phyloP scores from a whole-genome alignment of 768 basidiomycete genomes.

The Tulasnella sp. region DNA sequence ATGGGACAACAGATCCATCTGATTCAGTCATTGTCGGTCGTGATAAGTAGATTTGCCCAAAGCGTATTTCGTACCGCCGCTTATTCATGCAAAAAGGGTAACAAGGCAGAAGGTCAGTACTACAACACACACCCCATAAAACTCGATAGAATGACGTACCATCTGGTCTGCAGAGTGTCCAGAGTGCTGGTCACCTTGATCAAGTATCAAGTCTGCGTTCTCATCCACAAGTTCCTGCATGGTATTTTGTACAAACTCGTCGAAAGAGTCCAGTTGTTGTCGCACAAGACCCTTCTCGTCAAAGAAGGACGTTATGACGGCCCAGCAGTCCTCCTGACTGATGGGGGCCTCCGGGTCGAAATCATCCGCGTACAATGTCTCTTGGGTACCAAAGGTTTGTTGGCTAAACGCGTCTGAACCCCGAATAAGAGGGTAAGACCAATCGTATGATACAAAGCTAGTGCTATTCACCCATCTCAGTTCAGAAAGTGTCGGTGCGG shows the following conservation, averaged over 20 bases:
- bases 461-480: slow-evolving; percentile 5
- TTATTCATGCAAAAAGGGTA: slow-evolving; percentile 26
- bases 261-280: slow-evolving; percentile 95
- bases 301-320: slow-evolving; percentile 92
- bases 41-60: slow-evolving; percentile 95
- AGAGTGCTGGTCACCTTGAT: slow-evolving; percentile 93
- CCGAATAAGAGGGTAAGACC: slow-evolving; percentile 4
- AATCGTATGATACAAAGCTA: not conserved
- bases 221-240: slow-evolving; percentile 99
- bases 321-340: slow-evolving; percentile 90
- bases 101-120: too few species aligned
- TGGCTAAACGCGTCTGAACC: slow-evolving; percentile 5
- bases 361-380: slow-evolving; percentile 28
- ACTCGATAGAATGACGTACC: slow-evolving; percentile 18
- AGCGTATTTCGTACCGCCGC: slow-evolving; percentile 92
- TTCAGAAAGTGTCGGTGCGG: not conserved
- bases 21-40: slow-evolving; percentile 89
- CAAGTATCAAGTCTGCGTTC: slow-evolving; percentile 85
- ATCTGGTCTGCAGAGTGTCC: slow-evolving; percentile 52
- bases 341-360: slow-evolving; percentile 58
- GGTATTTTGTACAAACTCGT: slow-evolving; percentile 97
- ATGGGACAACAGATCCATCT: slow-evolving; percentile 84
- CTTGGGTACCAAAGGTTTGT: not conserved
- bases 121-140: not conserved
- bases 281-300: slow-evolving; percentile 94